Base-by-base conservation (phyloP, 441 rosid species). In the Adansonia gregorii region DNA sequence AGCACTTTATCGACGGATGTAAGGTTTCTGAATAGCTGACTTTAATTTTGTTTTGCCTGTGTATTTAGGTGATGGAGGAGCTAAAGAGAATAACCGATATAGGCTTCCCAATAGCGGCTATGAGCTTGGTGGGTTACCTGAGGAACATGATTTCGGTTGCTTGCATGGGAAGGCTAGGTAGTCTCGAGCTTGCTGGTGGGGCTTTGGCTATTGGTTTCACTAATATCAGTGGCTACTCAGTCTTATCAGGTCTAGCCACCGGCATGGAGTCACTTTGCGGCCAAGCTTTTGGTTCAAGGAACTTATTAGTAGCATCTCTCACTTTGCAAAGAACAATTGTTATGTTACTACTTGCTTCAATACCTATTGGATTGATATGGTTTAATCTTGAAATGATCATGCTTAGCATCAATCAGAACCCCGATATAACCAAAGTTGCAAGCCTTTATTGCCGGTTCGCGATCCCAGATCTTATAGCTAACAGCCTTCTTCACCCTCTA, bases 221-320 rank as follows among this genome's bases (percentile, higher is more conserved):
- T 51, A 94, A 95, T 86, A 92, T 95, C 74, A 93, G 94, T 3
- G 98, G 98, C 76, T 93, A 94, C 77, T 93, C 98, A 0, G 93
- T 94, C 67, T 85, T 94, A 3, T 92, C 98, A 0, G 98, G 98
- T 48, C 80, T 94, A 2, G 97, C 98, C 51, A 85, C 81, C 78
- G 98, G 98, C 43, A 93, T 94, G 97, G 98, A 94, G 74, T 93
- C 98, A 12, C 81, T 95, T 6, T 93, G 98, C 17, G 83, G 95
- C 78, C 98, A 95, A 82, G 94, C 95, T 56, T 85, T 91, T 17
- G 98, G 98, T 22, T 95, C 98, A 4, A 89, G 79, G 54, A 93
- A 93, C 78, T 71, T 74, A 3, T 80, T 78, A 2, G 76, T 92
- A 2, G 94, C 92, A 41, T 74, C 83, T 19, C 84, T 78, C 8